Evolutionary conservation across 176 grass and related monocot genomes (phyloP).

Genomic region (Dactylis glomerata): DNA sequence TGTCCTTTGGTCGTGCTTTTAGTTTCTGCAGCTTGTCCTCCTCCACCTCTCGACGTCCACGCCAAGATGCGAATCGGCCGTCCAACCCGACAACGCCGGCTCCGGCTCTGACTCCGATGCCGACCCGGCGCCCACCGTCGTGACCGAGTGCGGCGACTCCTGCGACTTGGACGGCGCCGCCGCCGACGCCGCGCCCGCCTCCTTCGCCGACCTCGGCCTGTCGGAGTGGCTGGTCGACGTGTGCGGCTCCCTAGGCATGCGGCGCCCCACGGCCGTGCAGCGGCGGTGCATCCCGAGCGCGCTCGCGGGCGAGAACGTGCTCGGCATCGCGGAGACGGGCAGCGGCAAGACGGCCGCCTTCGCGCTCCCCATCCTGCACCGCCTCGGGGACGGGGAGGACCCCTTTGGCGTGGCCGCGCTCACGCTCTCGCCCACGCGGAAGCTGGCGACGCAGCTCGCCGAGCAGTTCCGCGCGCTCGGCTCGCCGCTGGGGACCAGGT

Average conservation of each 20-base stretch:
- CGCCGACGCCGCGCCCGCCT: background rate
- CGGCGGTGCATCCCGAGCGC: constrained; percentile 77
- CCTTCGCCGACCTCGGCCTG: constrained; percentile 76
- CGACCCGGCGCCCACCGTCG: background rate
- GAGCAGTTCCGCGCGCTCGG: constrained; percentile 96
- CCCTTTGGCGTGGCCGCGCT: constrained; percentile 77
- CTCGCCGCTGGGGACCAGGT: constrained; percentile 63
- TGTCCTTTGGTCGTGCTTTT: too few relatives aligned
- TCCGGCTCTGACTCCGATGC: background rate
- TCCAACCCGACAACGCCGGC: background rate
- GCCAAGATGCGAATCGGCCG: too few relatives aligned
- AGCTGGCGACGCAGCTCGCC: constrained; percentile 82
- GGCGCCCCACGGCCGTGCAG: constrained; percentile 69
- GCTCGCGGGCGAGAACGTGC: constrained; percentile 68
- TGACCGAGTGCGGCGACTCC: constrained; percentile 9
- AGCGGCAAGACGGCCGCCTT: constrained; percentile 94
- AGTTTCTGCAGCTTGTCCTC: too few relatives aligned
- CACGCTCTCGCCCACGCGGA: constrained; percentile 65
- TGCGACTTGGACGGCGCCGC: background rate
- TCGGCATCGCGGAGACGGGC: constrained; percentile 83
- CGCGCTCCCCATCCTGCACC: constrained; percentile 79
- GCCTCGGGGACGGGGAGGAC: constrained; percentile 71
- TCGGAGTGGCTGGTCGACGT: constrained; percentile 66
- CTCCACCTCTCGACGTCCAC: too few relatives aligned
- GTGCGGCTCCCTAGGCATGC: constrained; percentile 60